phyloP scores from a whole-genome alignment of 202 grass and related monocot genomes.

The Hordeum pubiflorum region DNA sequence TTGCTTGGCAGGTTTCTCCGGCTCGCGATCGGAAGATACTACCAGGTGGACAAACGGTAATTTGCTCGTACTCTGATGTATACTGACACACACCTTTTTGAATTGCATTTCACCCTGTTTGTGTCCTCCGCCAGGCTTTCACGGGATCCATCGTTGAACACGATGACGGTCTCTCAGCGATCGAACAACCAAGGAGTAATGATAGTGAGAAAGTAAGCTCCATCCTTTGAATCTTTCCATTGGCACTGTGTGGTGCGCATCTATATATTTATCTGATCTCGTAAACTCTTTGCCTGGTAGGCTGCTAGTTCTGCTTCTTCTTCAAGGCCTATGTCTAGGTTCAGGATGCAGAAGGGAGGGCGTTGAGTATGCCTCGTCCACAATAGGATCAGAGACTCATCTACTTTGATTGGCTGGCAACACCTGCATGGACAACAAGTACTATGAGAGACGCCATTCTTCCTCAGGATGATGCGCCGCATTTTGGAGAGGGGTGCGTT shows the following conservation, averaged over 20 bases:
- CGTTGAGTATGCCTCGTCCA: slow-evolving; percentile 26
- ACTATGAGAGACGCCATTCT: neutral
- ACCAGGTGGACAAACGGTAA: slow-evolving; percentile 39
- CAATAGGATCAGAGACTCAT: neutral
- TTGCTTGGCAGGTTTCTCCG: slow-evolving; percentile 38
- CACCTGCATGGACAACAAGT: neutral
- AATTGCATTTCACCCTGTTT: slow-evolving; percentile 6
- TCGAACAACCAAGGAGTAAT: slow-evolving; percentile 35
- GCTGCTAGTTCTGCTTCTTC: slow-evolving; percentile 42
- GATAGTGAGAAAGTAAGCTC: slow-evolving; percentile 34
- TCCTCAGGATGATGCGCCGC: neutral
- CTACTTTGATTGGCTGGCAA: neutral
- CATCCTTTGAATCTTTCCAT: neutral
- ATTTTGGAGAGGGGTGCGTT: neutral
- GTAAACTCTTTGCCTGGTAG: neutral
- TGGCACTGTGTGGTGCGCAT: neutral
- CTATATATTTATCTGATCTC: neutral
- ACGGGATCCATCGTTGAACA: slow-evolving; percentile 74
- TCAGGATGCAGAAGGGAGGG: slow-evolving; percentile 75
- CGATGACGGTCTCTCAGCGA: slow-evolving; percentile 35
- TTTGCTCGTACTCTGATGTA: neutral
- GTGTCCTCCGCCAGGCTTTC: slow-evolving; percentile 42
- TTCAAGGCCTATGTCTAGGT: slow-evolving; percentile 79
- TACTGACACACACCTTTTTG: neutral
- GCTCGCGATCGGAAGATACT: slow-evolving; percentile 20